phyloP scores from a whole-genome alignment of 2,329 filamentous ascomycete species.

The Lanzia echinophila region DNA sequence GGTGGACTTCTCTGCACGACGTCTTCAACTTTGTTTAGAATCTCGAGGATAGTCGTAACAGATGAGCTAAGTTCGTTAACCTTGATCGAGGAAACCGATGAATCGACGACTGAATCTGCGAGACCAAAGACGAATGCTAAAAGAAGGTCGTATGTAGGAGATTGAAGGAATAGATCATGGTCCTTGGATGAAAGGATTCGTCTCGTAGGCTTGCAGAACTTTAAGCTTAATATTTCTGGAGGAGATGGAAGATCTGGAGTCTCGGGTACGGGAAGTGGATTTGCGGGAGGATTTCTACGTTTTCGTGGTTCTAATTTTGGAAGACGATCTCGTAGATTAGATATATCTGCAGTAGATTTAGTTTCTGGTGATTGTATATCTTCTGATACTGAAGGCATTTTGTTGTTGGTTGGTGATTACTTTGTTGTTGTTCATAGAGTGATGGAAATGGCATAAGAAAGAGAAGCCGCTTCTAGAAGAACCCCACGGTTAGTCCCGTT shows the following conservation, averaged over 20 bases:
- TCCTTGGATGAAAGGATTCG: conserved; percentile 78
- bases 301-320: conserved; percentile 63
- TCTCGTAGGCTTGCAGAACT: conserved; percentile 62
- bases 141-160: conserved; percentile 68
- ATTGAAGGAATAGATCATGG: conserved; percentile 73
- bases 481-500: not conserved
- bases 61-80: conserved; percentile 50
- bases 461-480: not conserved
- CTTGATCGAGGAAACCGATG: conserved; percentile 56
- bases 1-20: conserved; percentile 67
- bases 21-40: conserved; percentile 63
- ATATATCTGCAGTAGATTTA: conserved; percentile 28
- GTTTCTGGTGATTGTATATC: conserved; percentile 3
- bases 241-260: conserved; percentile 69
- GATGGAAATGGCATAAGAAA: not conserved
- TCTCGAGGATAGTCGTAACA: conserved; percentile 56
- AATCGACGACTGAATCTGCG: conserved; percentile 71
- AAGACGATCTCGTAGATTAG: conserved; percentile 50
- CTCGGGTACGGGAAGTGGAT: conserved; percentile 59
- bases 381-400: conserved; percentile 25
- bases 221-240: conserved; percentile 52
- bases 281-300: conserved; percentile 44
- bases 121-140: conserved; percentile 81
- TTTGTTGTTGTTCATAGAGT: not conserved
- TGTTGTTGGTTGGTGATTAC: conserved; percentile 11